A percentile compares a stretch with the other conserved stretches of the same genome.
Conservation (phyloP, 176 grass and related monocot genomes). For the Oryza glumipatula region DNA sequence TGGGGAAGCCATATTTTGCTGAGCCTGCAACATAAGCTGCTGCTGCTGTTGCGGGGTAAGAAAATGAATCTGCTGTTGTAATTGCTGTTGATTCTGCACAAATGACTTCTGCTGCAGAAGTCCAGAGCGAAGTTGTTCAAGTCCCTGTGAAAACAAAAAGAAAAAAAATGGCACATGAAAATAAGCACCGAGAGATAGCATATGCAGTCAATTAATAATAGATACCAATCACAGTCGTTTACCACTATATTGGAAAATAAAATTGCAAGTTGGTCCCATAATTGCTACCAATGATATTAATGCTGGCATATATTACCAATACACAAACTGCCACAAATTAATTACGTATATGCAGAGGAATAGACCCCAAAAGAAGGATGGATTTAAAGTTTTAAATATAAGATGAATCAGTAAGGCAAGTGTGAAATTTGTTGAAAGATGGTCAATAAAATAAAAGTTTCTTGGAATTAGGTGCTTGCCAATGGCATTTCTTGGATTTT, state of each 20-base stretch:
- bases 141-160: conserved; percentile 49
- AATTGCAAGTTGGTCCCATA: background rate
- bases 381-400: conserved; percentile 7
- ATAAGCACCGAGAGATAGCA: conserved; percentile 11
- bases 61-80: conserved; percentile 76
- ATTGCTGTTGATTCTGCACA: conserved; percentile 70
- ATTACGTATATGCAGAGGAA: background rate
- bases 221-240: conserved; percentile 18
- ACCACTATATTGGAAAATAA: conserved; percentile 9
- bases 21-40: conserved; percentile 69
- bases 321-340: background rate
- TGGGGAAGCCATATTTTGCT: conserved; percentile 76
- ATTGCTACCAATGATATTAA: conserved; percentile 5
- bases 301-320: background rate
- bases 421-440: conserved; percentile 8
- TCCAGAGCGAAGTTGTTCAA: conserved; percentile 75
- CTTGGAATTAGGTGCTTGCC: too few species aligned
- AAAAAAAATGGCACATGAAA: background rate
- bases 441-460: background rate
- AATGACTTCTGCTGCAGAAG: conserved; percentile 72
- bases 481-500: too few species aligned
- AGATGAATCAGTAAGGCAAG: background rate
- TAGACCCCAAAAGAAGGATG: conserved; percentile 22
- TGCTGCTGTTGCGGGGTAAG: conserved; percentile 80
- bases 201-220: background rate